Conservation (phyloP, 148 eudicot genomes). For the Camellia japonica region DNA sequence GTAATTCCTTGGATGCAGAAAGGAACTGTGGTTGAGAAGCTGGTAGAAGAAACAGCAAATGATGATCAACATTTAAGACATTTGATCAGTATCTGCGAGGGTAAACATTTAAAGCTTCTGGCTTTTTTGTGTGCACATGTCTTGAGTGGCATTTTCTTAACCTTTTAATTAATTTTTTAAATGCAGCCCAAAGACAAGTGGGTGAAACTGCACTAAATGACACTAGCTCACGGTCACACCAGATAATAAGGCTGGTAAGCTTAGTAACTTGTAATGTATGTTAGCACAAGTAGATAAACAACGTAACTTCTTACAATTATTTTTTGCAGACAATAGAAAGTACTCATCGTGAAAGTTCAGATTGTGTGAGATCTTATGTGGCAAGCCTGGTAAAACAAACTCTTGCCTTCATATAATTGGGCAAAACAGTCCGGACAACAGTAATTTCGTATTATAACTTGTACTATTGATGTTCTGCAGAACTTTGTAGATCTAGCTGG, state of each 20-base stretch:
- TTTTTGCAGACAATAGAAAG: constrained; percentile 88
- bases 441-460: not conserved
- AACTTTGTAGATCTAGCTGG: constrained; percentile 98
- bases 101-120: constrained; percentile 34
- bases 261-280: not conserved
- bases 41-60: constrained; percentile 78
- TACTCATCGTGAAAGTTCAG: constrained; percentile 79
- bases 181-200: constrained; percentile 92
- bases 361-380: constrained; percentile 75
- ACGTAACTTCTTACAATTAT: not conserved
- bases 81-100: constrained; percentile 83
- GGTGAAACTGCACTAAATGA: constrained; percentile 95
- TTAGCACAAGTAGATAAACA: not conserved
- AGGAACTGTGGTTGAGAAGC: constrained; percentile 93
- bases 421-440: not conserved
- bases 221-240: constrained; percentile 91
- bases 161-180: not conserved
- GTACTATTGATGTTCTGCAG: constrained; percentile 33
- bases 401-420: not conserved
- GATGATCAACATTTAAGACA: constrained; percentile 67
- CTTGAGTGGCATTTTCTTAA: not conserved
- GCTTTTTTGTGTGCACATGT: not conserved
- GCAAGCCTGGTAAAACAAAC: constrained; percentile 72
- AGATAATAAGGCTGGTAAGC: constrained; percentile 89
- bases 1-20: constrained; percentile 44